Evolutionary conservation across 257 asterid genomes (phyloP).

Genomic region (Primulina eburnea): DNA sequence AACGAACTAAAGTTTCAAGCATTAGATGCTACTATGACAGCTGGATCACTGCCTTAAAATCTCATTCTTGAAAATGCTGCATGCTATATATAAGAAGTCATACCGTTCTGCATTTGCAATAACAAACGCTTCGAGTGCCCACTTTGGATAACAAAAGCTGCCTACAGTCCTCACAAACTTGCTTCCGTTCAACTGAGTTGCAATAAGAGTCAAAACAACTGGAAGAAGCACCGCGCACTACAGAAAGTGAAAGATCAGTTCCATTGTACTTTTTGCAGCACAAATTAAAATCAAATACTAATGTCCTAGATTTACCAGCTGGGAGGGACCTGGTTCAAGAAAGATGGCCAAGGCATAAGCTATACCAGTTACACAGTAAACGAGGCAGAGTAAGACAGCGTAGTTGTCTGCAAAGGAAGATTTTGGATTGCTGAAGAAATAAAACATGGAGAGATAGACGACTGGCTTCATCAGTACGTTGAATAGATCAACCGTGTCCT

Average conservation of each 20-base stretch:
- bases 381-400: conserved; percentile 75
- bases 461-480: conserved; percentile 78
- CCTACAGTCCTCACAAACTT: conserved; percentile 44
- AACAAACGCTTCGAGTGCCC: conserved; percentile 94
- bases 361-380: conserved; percentile 86
- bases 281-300: conserved; percentile 5
- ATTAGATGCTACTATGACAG: background rate
- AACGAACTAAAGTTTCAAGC: background rate
- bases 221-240: conserved; percentile 87
- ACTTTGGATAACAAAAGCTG: conserved; percentile 71
- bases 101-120: conserved; percentile 82
- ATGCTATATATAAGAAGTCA: background rate
- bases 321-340: conserved; percentile 92
- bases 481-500: conserved; percentile 85
- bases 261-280: conserved; percentile 1
- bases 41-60: background rate
- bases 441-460: conserved; percentile 88
- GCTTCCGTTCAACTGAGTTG: conserved; percentile 54
- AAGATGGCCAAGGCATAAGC: conserved; percentile 84
- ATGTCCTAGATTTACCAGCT: conserved; percentile 54
- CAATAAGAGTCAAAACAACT: conserved; percentile 82
- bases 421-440: conserved; percentile 86
- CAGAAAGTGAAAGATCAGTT: conserved; percentile 22
- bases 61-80: background rate
- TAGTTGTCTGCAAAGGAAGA: conserved; percentile 75